phyloP scores from a whole-genome alignment of 169 alveolate genomes.

The Theileria parva region DNA sequence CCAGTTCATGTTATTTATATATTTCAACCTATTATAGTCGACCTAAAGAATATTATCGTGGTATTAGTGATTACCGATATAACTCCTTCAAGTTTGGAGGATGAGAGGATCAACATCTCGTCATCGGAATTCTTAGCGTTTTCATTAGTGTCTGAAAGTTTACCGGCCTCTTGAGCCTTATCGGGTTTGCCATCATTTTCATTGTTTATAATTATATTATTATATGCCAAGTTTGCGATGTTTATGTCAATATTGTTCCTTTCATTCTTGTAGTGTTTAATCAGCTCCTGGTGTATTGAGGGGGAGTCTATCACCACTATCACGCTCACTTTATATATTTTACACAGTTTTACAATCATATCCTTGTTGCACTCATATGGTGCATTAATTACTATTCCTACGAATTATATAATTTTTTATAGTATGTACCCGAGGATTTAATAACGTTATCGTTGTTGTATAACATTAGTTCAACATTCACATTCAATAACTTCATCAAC shows the following conservation, averaged over 20 bases:
- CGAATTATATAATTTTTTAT: conserved; percentile 15
- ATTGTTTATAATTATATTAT: not conserved
- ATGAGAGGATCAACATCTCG: conserved; percentile 54
- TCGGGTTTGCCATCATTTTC: not conserved
- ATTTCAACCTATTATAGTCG: conserved; percentile 60
- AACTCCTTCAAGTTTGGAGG: conserved; percentile 74
- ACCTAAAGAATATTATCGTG: conserved; percentile 43
- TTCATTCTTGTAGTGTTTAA: conserved; percentile 29
- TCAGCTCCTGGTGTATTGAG: conserved; percentile 75
- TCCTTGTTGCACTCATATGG: conserved; percentile 82
- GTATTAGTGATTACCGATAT: conserved; percentile 52
- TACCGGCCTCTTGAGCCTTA: not conserved
- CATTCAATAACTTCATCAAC: conserved; percentile 56
- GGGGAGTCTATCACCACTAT: conserved; percentile 84
- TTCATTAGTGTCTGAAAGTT: not conserved
- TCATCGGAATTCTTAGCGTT: not conserved
- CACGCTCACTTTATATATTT: conserved; percentile 76
- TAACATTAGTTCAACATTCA: conserved; percentile 37
- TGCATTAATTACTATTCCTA: conserved; percentile 84
- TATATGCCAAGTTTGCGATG: conserved; percentile 11
- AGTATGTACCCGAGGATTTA: conserved; percentile 3
- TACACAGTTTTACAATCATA: conserved; percentile 72
- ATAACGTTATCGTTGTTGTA: not conserved
- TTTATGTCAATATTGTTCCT: not conserved
- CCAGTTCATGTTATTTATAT: conserved; percentile 55